A percentile compares a stretch with the other conserved stretches of the same genome.
These are phyloP conservation scores for Bertia moriformis DNA, from an alignment of 2,329 filamentous ascomycete genomes.

Conservation along the genomic window DNA sequence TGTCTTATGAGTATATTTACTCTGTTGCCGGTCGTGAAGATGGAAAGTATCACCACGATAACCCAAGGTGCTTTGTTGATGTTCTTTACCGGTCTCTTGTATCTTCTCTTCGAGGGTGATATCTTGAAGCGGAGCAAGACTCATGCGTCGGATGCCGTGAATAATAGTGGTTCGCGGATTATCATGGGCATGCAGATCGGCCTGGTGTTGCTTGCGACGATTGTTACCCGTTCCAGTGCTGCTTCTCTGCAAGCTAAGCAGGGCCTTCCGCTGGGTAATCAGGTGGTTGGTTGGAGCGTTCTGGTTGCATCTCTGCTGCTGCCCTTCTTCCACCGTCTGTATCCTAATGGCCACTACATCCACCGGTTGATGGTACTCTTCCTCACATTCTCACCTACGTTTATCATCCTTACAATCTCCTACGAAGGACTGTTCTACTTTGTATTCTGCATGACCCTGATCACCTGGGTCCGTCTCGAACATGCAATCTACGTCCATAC, in stretches of 20 bases:
- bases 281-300: constrained; percentile 71
- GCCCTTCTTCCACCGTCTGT: constrained; percentile 67
- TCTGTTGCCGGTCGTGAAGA: constrained; percentile 71
- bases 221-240: constrained; percentile 78
- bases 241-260: constrained; percentile 70
- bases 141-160: constrained; percentile 10
- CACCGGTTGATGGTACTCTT: constrained; percentile 82
- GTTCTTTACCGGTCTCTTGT: constrained; percentile 60
- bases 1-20: constrained; percentile 81
- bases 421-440: constrained; percentile 96
- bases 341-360: constrained; percentile 75
- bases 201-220: constrained; percentile 63
- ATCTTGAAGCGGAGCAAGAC: constrained; percentile 17
- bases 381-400: constrained; percentile 79
- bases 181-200: constrained; percentile 64
- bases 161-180: constrained; percentile 33
- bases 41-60: constrained; percentile 56
- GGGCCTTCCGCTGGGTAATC: constrained; percentile 75
- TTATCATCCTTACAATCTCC: constrained; percentile 91
- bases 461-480: constrained; percentile 87
- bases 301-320: constrained; percentile 63
- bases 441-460: constrained; percentile 65
- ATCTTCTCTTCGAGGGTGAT: constrained; percentile 65
- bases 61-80: constrained; percentile 66
- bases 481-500: constrained; percentile 50